Percentiles rank a stretch among this genome's conserved stretches.
Evolutionary conservation across 345 rosid species (phyloP).

Genomic region (Pistacia atlantica): DNA sequence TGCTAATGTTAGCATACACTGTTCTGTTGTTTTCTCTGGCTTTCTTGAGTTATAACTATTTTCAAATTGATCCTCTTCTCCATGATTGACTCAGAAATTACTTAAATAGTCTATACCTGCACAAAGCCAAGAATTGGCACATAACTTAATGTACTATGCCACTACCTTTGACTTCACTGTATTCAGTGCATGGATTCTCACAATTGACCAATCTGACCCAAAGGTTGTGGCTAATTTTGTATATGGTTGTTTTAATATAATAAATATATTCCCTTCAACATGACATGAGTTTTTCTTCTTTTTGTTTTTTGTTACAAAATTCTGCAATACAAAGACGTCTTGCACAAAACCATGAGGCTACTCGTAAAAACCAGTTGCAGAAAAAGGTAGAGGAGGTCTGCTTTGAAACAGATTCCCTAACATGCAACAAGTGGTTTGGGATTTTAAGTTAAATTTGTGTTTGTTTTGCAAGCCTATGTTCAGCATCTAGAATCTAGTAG

Average conservation of each 20-base stretch:
- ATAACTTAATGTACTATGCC: neutral
- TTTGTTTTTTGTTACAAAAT: neutral
- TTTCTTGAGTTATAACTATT: neutral
- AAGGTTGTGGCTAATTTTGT: no score
- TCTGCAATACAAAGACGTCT: conserved; percentile 78
- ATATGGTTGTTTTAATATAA: no score
- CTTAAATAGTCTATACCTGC: no score
- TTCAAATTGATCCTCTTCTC: neutral
- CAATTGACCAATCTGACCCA: neutral
- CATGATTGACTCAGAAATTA: neutral
- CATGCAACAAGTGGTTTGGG: neutral
- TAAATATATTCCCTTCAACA: neutral
- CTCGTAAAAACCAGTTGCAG: conserved; percentile 90
- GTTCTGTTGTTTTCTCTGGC: neutral
- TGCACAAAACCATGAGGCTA: conserved; percentile 97
- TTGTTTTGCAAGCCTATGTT: conserved; percentile 76
- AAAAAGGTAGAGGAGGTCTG: conserved; percentile 61
- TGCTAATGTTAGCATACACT: neutral
- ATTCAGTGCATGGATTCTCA: neutral
- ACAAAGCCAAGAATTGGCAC: neutral
- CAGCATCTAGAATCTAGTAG: conserved; percentile 94
- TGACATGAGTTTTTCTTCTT: neutral
- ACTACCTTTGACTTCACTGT: neutral
- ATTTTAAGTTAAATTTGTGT: conserved; percentile 16
- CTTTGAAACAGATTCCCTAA: neutral